phyloP scores from a whole-genome alignment of 345 rosid species.

The Moricandia moricandioides region DNA sequence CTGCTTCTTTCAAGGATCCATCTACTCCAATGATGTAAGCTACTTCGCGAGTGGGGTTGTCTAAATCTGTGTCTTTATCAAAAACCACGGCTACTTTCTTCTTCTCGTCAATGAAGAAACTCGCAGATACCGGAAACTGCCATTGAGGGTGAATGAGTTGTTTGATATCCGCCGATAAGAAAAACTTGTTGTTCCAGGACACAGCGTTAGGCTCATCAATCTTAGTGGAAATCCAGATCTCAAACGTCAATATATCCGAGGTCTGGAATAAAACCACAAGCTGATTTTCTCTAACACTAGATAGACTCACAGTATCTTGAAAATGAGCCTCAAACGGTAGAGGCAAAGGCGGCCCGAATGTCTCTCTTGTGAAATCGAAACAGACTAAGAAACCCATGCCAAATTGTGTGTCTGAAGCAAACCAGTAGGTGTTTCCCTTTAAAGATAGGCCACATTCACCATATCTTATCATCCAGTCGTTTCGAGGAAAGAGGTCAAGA shows the following conservation, averaged over 20 bases:
- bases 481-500: neutral
- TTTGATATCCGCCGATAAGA: neutral
- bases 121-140: neutral
- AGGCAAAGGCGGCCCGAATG: neutral
- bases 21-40: neutral
- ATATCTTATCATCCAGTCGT: neutral
- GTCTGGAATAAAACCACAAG: neutral
- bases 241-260: neutral
- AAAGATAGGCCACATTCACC: neutral
- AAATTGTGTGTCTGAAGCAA: neutral
- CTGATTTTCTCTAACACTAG: neutral
- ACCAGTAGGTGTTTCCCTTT: neutral
- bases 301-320: neutral
- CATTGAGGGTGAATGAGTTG: neutral
- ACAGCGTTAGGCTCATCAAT: neutral
- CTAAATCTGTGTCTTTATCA: neutral
- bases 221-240: neutral
- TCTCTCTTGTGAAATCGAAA: neutral
- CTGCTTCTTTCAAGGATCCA: neutral
- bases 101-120: neutral
- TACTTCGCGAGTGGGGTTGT: neutral
- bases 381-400: neutral
- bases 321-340: neutral
- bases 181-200: neutral
- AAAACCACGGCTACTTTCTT: neutral